Percentiles rank a stretch among this genome's conserved stretches.
These are phyloP conservation scores for Podospora australis DNA, from an alignment of 495 filamentous ascomycete species.

Conservation along the genomic window DNA sequence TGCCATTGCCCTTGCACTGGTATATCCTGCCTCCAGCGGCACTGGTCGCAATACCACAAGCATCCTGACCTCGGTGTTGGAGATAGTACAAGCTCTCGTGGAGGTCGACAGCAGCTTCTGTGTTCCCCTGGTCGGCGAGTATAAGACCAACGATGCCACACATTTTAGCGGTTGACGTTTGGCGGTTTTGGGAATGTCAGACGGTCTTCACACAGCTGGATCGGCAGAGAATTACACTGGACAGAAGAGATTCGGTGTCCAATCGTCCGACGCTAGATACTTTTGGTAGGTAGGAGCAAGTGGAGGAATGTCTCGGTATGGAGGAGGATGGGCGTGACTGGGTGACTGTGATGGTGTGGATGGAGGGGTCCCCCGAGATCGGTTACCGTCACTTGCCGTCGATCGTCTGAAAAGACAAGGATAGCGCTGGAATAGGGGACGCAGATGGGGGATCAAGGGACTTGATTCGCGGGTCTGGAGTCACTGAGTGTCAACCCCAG, in stretches of 20 bases:
- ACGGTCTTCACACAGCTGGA: background rate
- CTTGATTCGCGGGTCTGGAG: background rate
- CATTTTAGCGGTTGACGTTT: slow-evolving; percentile 48
- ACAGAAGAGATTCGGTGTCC: too few relatives aligned
- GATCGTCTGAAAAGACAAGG: background rate
- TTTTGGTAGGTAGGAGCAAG: background rate
- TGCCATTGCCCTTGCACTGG: slow-evolving; percentile 88
- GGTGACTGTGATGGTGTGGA: background rate
- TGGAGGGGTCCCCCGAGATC: background rate
- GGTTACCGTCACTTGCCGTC: too few relatives aligned
- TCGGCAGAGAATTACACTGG: background rate
- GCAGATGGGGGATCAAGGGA: too few relatives aligned
- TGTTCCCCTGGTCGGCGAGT: slow-evolving; percentile 46
- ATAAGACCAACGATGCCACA: slow-evolving; percentile 84
- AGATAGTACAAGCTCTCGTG: slow-evolving; percentile 88
- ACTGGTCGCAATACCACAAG: slow-evolving; percentile 80
- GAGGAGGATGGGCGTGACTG: background rate
- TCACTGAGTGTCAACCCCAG: background rate
- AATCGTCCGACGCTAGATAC: too few relatives aligned
- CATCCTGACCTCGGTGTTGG: slow-evolving; percentile 82
- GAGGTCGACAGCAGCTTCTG: slow-evolving; percentile 53
- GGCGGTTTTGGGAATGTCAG: background rate
- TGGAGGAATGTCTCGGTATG: background rate
- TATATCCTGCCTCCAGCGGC: slow-evolving; percentile 72
- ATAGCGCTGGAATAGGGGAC: too few relatives aligned